Conservation (phyloP, 768 basidiomycete species). For the Amanita inopinata region DNA sequence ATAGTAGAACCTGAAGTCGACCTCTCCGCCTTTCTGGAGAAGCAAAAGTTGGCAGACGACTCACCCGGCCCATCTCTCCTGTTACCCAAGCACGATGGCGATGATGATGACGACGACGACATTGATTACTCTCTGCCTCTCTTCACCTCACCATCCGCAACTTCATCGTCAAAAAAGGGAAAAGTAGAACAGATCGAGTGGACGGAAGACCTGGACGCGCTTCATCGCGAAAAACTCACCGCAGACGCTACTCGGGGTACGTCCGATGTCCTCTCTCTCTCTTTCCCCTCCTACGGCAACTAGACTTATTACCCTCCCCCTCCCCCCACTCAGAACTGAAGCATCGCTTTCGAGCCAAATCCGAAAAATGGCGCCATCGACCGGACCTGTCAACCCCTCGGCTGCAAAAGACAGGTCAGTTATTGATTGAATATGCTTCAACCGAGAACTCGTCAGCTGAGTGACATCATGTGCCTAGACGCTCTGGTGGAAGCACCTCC, state of each 20-base stretch:
- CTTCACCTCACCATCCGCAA: slow-evolving; percentile 25
- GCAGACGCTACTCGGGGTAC: slow-evolving; percentile 72
- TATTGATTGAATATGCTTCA: no score
- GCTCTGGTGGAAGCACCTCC: slow-evolving; percentile 37
- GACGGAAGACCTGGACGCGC: slow-evolving; percentile 53
- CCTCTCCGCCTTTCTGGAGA: slow-evolving; percentile 54
- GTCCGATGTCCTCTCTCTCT: slow-evolving; percentile 9
- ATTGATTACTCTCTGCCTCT: slow-evolving; percentile 51
- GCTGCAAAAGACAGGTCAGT: slow-evolving; percentile 30
- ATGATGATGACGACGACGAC: slow-evolving; percentile 41
- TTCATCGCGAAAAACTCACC: slow-evolving; percentile 59
- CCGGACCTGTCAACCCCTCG: slow-evolving; percentile 20
- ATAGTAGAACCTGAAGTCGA: slow-evolving; percentile 66
- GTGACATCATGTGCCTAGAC: background rate
- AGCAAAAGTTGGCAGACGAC: slow-evolving; percentile 41
- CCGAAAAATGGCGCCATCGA: slow-evolving; percentile 33
- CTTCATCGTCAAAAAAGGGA: slow-evolving; percentile 39
- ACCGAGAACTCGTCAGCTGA: slow-evolving; percentile 15
- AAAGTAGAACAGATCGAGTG: slow-evolving; percentile 56
- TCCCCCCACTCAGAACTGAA: slow-evolving; percentile 42
- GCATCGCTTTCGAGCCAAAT: slow-evolving; percentile 45
- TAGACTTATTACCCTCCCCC: background rate
- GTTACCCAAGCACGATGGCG: slow-evolving; percentile 14
- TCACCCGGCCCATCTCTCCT: slow-evolving; percentile 15
- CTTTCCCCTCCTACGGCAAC: background rate